Evolutionary conservation across 768 basidiomycete species (phyloP).

Genomic region (Auriculariales sp.): DNA sequence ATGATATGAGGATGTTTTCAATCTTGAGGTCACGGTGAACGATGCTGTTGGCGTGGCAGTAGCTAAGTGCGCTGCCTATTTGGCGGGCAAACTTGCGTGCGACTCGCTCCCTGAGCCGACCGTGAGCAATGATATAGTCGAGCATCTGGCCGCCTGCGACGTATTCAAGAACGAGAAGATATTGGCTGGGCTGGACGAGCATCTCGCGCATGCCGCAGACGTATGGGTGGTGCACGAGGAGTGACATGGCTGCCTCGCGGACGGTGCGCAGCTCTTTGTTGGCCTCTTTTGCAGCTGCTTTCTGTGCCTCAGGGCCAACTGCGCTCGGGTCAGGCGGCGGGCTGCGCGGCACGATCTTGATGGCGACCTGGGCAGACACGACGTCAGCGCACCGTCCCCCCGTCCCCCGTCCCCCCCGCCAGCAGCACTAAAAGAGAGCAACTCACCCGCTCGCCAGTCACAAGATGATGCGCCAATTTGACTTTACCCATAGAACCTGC

Average conservation of each 20-base stretch:
- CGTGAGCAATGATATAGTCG: conserved; percentile 98
- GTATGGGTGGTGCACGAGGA: conserved; percentile 95
- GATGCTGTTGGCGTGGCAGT: conserved; percentile 24
- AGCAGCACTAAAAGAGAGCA: neutral
- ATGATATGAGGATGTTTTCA: conserved; percentile 14
- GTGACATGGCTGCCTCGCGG: conserved; percentile 86
- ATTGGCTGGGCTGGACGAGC: conserved; percentile 94
- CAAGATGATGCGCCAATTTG: conserved; percentile 3
- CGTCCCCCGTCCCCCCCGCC: too few relatives aligned
- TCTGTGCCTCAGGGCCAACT: conserved; percentile 43
- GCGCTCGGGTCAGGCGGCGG: conserved; percentile 21
- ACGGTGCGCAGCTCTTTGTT: conserved; percentile 94
- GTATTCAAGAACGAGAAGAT: conserved; percentile 99
- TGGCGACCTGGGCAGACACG: conserved; percentile 57
- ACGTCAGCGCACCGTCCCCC: neutral
- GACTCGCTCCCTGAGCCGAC: conserved; percentile 84
- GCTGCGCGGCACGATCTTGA: conserved; percentile 92
- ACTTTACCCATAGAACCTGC: conserved; percentile 5
- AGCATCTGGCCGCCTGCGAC: conserved; percentile 99
- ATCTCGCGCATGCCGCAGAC: conserved; percentile 99
- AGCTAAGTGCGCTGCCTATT: conserved; percentile 47
- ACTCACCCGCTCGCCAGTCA: conserved; percentile 3
- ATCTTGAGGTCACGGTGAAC: conserved; percentile 39
- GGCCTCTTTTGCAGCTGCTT: conserved; percentile 77
- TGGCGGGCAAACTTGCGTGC: conserved; percentile 96